These are phyloP conservation scores for Nematocida ironsii DNA, from an alignment of 371 early-diverging fungal genomes.

Conservation along the genomic window DNA sequence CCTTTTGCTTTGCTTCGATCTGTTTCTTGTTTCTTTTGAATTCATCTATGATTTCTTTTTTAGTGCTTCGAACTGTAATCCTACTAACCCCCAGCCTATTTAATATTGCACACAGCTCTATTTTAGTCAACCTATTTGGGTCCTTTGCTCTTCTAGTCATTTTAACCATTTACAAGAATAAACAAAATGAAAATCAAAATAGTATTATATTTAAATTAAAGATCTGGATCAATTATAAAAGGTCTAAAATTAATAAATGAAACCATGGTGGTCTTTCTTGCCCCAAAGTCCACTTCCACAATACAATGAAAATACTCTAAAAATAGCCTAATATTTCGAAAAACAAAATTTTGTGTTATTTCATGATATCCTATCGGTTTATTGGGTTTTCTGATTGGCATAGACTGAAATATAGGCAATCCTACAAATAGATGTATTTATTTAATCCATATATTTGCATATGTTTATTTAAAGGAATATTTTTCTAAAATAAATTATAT, in stretches of 20 bases:
- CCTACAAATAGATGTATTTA: too few relatives aligned
- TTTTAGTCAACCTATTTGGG: conserved; percentile 25
- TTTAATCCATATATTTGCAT: too few relatives aligned
- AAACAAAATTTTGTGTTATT: too few relatives aligned
- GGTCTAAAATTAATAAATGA: background rate
- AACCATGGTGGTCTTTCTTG: too few relatives aligned
- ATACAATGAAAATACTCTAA: too few relatives aligned
- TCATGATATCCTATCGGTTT: too few relatives aligned
- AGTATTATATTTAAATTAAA: conserved; percentile 13
- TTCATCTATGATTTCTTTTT: conserved; percentile 3
- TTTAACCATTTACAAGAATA: conserved; percentile 14
- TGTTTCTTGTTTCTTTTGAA: conserved; percentile 35
- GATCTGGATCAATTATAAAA: background rate
- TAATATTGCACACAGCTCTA: conserved; percentile 21
- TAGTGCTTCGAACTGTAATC: conserved; percentile 1
- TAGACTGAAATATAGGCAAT: too few relatives aligned
- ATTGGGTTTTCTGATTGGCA: too few relatives aligned
- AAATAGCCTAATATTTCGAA: too few relatives aligned
- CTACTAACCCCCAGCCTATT: conserved; percentile 2
- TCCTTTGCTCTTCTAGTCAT: conserved; percentile 16
- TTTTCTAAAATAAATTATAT: too few relatives aligned
- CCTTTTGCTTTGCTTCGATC: conserved; percentile 21
- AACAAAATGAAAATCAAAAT: conserved; percentile 28
- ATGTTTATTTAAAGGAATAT: too few relatives aligned
- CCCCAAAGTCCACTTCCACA: too few relatives aligned